These are phyloP conservation scores for Haematococcus lacustris DNA, from an alignment of 139 green algal species.

Conservation along the genomic window DNA sequence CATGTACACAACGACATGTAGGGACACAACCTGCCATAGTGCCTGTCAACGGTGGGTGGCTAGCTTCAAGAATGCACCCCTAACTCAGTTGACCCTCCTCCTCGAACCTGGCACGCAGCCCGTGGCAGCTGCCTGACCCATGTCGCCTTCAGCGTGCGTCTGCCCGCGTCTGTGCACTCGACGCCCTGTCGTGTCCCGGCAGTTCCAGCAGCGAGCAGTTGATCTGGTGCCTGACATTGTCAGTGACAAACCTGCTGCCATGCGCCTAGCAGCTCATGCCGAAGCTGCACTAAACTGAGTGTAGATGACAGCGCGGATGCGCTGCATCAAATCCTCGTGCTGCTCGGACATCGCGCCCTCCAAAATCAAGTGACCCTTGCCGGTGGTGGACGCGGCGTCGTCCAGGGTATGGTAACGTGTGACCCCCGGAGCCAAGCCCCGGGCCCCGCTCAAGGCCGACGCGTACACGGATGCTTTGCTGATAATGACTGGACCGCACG, in stretches of 20 bases:
- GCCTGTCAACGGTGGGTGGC: too few species aligned
- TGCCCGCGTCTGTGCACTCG: too few species aligned
- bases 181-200: too few species aligned
- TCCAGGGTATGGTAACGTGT: not conserved
- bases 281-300: constrained; percentile 3
- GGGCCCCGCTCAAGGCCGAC: not conserved
- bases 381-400: not conserved
- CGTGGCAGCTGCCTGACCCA: too few species aligned
- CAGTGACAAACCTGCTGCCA: not conserved
- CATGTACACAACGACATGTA: too few species aligned
- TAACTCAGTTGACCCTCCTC: too few species aligned
- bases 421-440: not conserved
- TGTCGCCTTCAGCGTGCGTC: too few species aligned
- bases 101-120: too few species aligned
- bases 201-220: too few species aligned
- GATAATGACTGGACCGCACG: constrained; percentile 4
- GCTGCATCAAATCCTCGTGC: constrained; percentile 6
- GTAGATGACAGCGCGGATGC: constrained; percentile 10
- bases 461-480: constrained; percentile 1
- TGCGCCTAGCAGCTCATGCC: not conserved
- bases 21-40: too few species aligned
- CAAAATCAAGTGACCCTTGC: constrained; percentile 3
- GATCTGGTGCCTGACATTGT: too few species aligned
- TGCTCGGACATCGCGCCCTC: constrained; percentile 6
- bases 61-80: too few species aligned